These are phyloP conservation scores for Hypomontagnella monticulosa DNA, from an alignment of 495 filamentous ascomycete genomes.

Conservation along the genomic window DNA sequence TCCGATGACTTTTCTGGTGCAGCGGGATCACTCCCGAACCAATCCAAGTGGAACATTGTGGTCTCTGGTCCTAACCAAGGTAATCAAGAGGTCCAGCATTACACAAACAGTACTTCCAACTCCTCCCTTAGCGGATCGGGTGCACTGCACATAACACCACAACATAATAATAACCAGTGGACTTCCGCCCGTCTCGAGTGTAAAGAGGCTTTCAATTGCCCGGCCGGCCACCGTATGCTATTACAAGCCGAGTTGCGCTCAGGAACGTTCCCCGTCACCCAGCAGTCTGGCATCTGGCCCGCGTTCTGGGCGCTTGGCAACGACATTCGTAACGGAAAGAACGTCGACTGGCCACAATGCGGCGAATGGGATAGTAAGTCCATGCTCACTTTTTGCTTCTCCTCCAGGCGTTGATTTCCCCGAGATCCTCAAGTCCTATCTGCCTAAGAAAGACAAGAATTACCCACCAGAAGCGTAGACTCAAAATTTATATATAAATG, in stretches of 20 bases:
- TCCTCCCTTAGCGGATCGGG: slow-evolving; percentile 24
- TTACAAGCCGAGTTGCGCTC: slow-evolving; percentile 40
- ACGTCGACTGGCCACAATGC: slow-evolving; percentile 36
- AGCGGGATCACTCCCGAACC: slow-evolving; percentile 28
- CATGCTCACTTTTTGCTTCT: background rate
- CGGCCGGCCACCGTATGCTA: slow-evolving; percentile 32
- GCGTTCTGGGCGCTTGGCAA: slow-evolving; percentile 47
- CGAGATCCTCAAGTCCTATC: too few relatives aligned
- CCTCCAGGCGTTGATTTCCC: background rate
- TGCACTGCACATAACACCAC: slow-evolving; percentile 37
- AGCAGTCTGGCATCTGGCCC: slow-evolving; percentile 47
- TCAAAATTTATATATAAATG: too few relatives aligned
- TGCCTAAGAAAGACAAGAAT: too few relatives aligned
- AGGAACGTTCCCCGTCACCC: slow-evolving; percentile 18
- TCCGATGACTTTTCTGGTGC: slow-evolving; percentile 36
- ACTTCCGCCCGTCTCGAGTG: slow-evolving; percentile 44
- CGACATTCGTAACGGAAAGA: slow-evolving; percentile 23
- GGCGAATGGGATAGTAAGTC: slow-evolving; percentile 42
- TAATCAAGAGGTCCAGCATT: slow-evolving; percentile 42
- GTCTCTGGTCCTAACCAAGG: slow-evolving; percentile 20
- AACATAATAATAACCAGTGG: slow-evolving; percentile 28
- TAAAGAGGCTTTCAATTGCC: slow-evolving; percentile 29
- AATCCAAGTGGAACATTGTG: slow-evolving; percentile 31
- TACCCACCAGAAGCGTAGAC: too few relatives aligned
- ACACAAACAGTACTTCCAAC: slow-evolving; percentile 35